Evolutionary conservation across 192 early-diverging fungal genomes (phyloP).

Genomic region (Phycomyces blakesleeanus): DNA sequence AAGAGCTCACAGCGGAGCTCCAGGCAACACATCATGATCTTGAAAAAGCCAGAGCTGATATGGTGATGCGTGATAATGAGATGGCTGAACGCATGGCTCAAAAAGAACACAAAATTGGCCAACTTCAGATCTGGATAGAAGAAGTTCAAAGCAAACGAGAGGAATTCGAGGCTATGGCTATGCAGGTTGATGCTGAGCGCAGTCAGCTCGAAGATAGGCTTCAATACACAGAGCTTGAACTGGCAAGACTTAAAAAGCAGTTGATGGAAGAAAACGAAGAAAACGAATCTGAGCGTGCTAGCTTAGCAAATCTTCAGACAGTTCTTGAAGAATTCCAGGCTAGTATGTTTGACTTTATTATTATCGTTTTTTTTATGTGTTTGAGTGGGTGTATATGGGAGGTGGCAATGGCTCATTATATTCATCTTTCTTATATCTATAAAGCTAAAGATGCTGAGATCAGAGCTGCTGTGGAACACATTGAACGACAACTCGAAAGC

Average conservation of each 20-base stretch:
- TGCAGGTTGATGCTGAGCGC: constrained; percentile 55
- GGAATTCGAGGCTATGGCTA: constrained; percentile 51
- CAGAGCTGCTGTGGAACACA: constrained; percentile 53
- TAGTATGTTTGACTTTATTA: constrained; percentile 46
- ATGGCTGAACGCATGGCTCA: constrained; percentile 52
- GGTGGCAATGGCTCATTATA: too few relatives aligned
- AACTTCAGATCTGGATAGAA: constrained; percentile 55
- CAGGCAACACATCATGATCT: constrained; percentile 46
- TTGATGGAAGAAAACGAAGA: constrained; percentile 45
- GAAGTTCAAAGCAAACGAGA: constrained; percentile 58
- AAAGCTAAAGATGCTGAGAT: constrained; percentile 54
- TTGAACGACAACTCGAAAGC: constrained; percentile 42
- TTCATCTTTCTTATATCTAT: constrained; percentile 6
- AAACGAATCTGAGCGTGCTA: constrained; percentile 53
- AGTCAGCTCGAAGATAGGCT: constrained; percentile 48
- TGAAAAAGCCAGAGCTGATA: constrained; percentile 51
- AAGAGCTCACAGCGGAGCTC: constrained; percentile 52
- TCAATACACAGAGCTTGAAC: constrained; percentile 29
- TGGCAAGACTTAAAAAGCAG: constrained; percentile 46
- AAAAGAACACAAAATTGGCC: constrained; percentile 48
- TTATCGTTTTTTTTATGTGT: neutral
- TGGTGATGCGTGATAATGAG: constrained; percentile 61
- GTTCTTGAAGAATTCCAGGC: constrained; percentile 89
- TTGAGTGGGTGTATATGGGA: constrained; percentile 4
- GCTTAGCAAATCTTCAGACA: constrained; percentile 74